These are phyloP conservation scores for Intubia oerlemansii DNA, from an alignment of 2,329 filamentous ascomycete genomes.

Conservation along the genomic window DNA sequence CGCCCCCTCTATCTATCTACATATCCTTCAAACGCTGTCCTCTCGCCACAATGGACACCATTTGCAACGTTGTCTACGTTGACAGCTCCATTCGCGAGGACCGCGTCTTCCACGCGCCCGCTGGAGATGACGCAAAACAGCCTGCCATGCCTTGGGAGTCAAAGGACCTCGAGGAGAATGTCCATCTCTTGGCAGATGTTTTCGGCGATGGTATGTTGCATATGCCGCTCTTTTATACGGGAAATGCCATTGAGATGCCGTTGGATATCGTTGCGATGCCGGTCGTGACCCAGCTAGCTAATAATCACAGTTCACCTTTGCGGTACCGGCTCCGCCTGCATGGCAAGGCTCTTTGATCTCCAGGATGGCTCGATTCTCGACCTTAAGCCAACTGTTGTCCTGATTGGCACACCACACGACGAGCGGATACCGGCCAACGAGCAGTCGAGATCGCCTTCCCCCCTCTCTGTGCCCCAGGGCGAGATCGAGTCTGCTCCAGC, in stretches of 20 bases:
- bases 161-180: slow-evolving; percentile 21
- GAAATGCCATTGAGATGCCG: too few relatives aligned
- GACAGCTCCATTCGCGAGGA: slow-evolving; percentile 29
- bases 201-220: slow-evolving; percentile 29
- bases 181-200: slow-evolving; percentile 27
- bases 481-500: slow-evolving; percentile 14
- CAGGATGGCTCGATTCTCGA: slow-evolving; percentile 29
- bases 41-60: slow-evolving; percentile 32
- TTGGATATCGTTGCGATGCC: too few relatives aligned
- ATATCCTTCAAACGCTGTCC: too few relatives aligned
- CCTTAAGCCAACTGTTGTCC: slow-evolving; percentile 32
- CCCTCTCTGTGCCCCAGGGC: slow-evolving; percentile 17
- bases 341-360: slow-evolving; percentile 29
- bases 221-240: background rate
- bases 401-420: slow-evolving; percentile 33
- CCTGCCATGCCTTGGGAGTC: slow-evolving; percentile 12
- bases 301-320: slow-evolving; percentile 31
- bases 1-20: too few relatives aligned
- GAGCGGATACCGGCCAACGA: slow-evolving; percentile 19
- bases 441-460: slow-evolving; percentile 19
- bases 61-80: slow-evolving; percentile 39
- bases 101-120: slow-evolving; percentile 17
- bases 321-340: slow-evolving; percentile 28
- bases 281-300: too few relatives aligned
- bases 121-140: slow-evolving; percentile 8